phyloP scores from a whole-genome alignment of 495 filamentous ascomycete species.

The Pyrenula massariospora region DNA sequence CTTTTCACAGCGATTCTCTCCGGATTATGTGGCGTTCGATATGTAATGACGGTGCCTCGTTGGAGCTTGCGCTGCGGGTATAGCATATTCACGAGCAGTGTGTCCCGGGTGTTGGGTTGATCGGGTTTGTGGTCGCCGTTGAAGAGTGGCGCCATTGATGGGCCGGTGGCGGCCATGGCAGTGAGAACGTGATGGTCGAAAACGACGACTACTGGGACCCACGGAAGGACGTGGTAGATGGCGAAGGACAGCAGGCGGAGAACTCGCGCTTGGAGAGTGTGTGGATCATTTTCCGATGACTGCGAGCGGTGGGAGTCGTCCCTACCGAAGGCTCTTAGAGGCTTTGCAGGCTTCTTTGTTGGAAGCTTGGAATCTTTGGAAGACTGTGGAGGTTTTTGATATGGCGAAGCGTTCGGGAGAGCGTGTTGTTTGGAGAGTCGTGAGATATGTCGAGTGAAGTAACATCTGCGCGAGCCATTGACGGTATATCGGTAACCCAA shows the following conservation, averaged over 20 bases:
- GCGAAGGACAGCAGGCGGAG: constrained; percentile 15
- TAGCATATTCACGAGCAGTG: constrained; percentile 34
- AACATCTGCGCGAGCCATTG: no score
- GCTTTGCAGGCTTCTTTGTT: no score
- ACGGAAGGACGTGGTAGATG: constrained; percentile 42
- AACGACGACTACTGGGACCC: constrained; percentile 52
- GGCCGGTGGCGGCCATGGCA: constrained; percentile 50
- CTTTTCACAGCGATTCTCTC: constrained; percentile 46
- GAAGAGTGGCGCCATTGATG: constrained; percentile 68
- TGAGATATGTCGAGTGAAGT: background rate
- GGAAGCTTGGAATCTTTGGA: background rate
- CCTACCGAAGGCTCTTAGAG: no score
- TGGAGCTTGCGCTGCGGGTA: constrained; percentile 27
- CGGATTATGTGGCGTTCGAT: constrained; percentile 12
- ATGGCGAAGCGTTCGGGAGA: background rate
- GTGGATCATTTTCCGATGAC: no score
- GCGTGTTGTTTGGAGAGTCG: background rate
- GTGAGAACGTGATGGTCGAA: constrained; percentile 52
- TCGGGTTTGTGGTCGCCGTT: constrained; percentile 51
- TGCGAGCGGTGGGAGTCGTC: no score
- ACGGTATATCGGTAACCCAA: no score
- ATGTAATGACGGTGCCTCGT: constrained; percentile 45
- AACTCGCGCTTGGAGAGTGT: constrained; percentile 19
- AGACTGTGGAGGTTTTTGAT: background rate
- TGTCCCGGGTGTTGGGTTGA: constrained; percentile 32